Evolutionary conservation across 441 rosid species (phyloP), one percentile per base, ranked within the genome.

Genomic region (Theobroma grandiflorum): DNA sequence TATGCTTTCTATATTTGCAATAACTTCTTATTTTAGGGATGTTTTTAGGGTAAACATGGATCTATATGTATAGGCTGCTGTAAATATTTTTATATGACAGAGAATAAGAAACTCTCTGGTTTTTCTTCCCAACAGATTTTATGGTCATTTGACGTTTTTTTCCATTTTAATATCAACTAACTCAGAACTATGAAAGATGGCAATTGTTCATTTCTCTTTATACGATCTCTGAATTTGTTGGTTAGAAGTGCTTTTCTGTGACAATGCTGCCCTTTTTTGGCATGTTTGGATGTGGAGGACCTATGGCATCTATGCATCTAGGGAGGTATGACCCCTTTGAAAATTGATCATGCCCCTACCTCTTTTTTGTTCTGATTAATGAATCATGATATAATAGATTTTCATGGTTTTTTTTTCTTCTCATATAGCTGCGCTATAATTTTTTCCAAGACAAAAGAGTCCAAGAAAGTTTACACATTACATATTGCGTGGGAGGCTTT

Each of bases 201-300:
- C 6, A 64, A 37, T 16, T 5, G 4, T 6, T 16, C 45, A 55
- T 76, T 76, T 63, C 58, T 58, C 45, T 43, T 9, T 52, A 18
- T 75, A 45, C 33, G 0, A 57, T 26, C 49, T 15, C 40, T 59
- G 62, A n/a, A 53, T 40, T 79, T 66, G 22, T 49, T 38, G 59
- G 62, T 82, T 72, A 35, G 45, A 50, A 76, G 70, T 9, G 33
- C 63, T 35, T 20, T 74, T 75, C 52, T 74, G 26, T 77, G 37
- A 67, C 71, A n/a, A n/a, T 85, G 82, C 92, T 91, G 94, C 97
- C 97, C 20, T 86, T 63, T 81, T 94, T 94, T 87, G 97, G 95
- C 78, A 93, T 90, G 94, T 94, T 94, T 85, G 96, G 98, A 88
- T 90, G 87, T 79, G 98, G 98, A 80, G 97, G 96, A 40, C 88